Evolutionary conservation across 345 rosid species (phyloP).

Genomic region (Microthlaspi erraticum): DNA sequence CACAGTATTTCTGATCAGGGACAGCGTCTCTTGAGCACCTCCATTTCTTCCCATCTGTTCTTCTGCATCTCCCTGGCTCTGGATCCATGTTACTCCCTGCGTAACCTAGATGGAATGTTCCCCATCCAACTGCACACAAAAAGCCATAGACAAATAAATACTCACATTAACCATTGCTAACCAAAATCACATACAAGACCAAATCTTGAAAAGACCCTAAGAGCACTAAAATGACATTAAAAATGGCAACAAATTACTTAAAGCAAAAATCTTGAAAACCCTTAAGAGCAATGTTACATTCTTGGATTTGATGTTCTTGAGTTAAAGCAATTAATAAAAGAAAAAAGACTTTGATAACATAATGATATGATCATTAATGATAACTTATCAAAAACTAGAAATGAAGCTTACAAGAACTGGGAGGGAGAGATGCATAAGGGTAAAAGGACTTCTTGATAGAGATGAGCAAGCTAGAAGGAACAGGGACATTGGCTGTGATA

Average conservation of each 20-base stretch:
- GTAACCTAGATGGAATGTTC: constrained; percentile 63
- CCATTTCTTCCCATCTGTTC: constrained; percentile 93
- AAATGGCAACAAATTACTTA: constrained; percentile 19
- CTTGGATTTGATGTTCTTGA: background rate
- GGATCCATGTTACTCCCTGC: constrained; percentile 60
- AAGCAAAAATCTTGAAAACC: constrained; percentile 6
- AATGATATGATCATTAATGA: constrained; percentile 8
- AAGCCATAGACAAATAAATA: constrained; percentile 2
- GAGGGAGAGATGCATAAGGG: constrained; percentile 57
- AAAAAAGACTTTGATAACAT: background rate
- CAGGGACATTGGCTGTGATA: constrained; percentile 59
- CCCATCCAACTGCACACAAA: constrained; percentile 61
- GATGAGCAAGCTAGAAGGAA: constrained; percentile 70
- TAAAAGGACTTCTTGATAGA: constrained; percentile 57
- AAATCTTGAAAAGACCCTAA: too few species aligned
- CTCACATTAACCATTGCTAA: background rate
- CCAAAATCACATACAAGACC: too few species aligned
- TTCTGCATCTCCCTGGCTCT: constrained; percentile 78
- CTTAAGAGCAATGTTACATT: constrained; percentile 15
- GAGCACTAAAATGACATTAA: background rate
- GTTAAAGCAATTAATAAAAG: too few species aligned
- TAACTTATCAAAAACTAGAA: background rate
- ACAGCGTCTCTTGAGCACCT: constrained; percentile 77
- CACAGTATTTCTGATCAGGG: constrained; percentile 81
- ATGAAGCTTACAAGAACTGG: constrained; percentile 54